Conservation (phyloP, 164 flowering plant genomes). For the Houttuynia cordata region DNA sequence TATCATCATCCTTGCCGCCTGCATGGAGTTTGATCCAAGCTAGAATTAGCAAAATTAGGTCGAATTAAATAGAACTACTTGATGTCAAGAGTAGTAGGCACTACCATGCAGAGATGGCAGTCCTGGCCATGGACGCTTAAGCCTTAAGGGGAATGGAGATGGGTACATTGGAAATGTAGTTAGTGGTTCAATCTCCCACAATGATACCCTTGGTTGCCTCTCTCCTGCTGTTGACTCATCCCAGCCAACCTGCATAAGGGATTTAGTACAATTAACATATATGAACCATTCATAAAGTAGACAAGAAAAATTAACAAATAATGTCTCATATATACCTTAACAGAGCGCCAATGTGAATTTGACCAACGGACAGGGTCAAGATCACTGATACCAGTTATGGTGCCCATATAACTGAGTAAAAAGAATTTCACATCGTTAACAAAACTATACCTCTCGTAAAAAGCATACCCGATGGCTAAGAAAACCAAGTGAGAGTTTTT, state of each 20-base stretch:
- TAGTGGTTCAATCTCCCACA: slow-evolving; percentile 98
- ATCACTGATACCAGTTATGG: slow-evolving; percentile 82
- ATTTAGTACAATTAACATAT: background rate
- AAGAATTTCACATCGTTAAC: background rate
- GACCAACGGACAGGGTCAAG: slow-evolving; percentile 76
- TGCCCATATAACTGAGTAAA: slow-evolving; percentile 72
- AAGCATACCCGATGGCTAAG: no score
- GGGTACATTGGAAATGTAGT: slow-evolving; percentile 98
- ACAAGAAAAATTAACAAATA: no score
- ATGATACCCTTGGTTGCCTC: slow-evolving; percentile 92
- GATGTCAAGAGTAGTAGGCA: background rate
- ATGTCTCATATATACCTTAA: slow-evolving; percentile 51
- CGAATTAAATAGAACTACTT: no score
- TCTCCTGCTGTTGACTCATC: slow-evolving; percentile 99
- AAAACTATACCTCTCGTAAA: background rate
- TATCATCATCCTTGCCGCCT: slow-evolving; percentile 68
- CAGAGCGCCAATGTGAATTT: slow-evolving; percentile 93
- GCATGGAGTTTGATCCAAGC: slow-evolving; percentile 1
- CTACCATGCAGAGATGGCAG: slow-evolving; percentile 66
- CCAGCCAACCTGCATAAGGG: slow-evolving; percentile 77
- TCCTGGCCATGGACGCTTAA: slow-evolving; percentile 97
- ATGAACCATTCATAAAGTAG: background rate
- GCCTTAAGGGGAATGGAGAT: slow-evolving; percentile 75
- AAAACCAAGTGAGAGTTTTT: background rate
- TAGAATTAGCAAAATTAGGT: no score